phyloP scores from a whole-genome alignment of 2,329 filamentous ascomycete genomes.

The Curvularia lunata region DNA sequence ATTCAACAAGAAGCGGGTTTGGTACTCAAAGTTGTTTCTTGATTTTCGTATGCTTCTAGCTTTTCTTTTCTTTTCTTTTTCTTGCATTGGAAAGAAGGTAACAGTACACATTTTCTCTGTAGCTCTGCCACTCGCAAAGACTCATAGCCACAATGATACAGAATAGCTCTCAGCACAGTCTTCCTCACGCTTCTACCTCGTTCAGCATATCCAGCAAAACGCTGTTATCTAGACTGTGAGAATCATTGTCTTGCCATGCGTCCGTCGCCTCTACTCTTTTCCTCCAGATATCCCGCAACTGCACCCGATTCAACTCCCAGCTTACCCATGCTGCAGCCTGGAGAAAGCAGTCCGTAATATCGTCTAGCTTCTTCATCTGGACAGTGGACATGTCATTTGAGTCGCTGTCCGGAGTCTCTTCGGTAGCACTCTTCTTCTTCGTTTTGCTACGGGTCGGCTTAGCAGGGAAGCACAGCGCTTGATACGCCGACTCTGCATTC shows the following conservation, averaged over 20 bases:
- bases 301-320: constrained; percentile 69
- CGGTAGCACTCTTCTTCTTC: not conserved
- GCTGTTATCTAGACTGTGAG: not conserved
- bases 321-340: constrained; percentile 78
- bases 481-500: constrained; percentile 9
- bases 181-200: constrained; percentile 5
- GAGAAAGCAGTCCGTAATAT: constrained; percentile 78
- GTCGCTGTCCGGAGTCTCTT: not conserved
- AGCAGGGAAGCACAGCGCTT: constrained; percentile 18
- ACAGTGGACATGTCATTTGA: constrained; percentile 1
- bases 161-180: not conserved
- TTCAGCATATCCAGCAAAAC: constrained; percentile 20
- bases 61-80: too few relatives aligned
- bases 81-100: too few relatives aligned
- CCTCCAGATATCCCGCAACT: constrained; percentile 17
- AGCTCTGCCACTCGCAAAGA: too few relatives aligned
- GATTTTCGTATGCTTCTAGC: too few relatives aligned
- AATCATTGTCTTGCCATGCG: constrained; percentile 1
- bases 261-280: not conserved
- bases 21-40: too few relatives aligned
- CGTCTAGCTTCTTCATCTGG: constrained; percentile 69
- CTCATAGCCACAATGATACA: too few relatives aligned
- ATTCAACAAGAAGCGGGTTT: too few relatives aligned
- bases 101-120: too few relatives aligned
- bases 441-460: constrained; percentile 12